Evolutionary conservation across 2,329 filamentous ascomycete species (phyloP), one percentile per base, ranked within the genome.

Genomic region (Erysiphe neolycopersici): DNA sequence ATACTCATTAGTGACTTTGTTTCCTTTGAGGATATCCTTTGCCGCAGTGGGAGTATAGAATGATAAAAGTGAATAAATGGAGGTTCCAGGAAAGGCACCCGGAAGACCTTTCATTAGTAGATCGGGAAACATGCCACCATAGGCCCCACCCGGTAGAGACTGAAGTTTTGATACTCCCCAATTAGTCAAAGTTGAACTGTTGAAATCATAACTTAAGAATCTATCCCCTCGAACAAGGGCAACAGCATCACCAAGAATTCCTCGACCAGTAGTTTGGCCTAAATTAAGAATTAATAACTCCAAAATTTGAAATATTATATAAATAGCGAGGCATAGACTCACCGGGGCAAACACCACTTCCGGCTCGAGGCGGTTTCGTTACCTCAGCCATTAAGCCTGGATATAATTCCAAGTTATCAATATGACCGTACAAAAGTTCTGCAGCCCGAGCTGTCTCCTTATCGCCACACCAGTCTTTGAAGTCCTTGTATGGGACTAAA

Each of bases 351-450:
- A 65, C 58, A 48, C 63, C 63, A 49, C 58, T 61, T 4, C 63
- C 62, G 5, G 62, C 62, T 52, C 68, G 64, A 0, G 67, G 51
- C 4, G 64, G 62, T 50, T 73, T 73, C 13, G 68, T 61, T 44
- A 64, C 62, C 53, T 74, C 70, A 9, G 66, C 61, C 50, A 71
- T 63, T 6, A 73, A 51, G 12, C 69, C 69, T 2, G 69, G 69
- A 48, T 73, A 73, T 6, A 75, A 56, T 51, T 75, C 70, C 12
- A 69, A 63, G 8, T 61, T 58, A 42, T 69, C 66, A 13, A 65
- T 65, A 35, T 65, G 62, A 29, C 64, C 65, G 46, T 69, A 69
- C 3, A 69, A 55, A 30, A 61, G 54, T 46, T 58, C 49, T 1
- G 60, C 47, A 63, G 56, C 49, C 61, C 60, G 56, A 1, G 62